Evolutionary conservation across 352 stramenopile species (phyloP).

Genomic region (Pythium aquatile): DNA sequence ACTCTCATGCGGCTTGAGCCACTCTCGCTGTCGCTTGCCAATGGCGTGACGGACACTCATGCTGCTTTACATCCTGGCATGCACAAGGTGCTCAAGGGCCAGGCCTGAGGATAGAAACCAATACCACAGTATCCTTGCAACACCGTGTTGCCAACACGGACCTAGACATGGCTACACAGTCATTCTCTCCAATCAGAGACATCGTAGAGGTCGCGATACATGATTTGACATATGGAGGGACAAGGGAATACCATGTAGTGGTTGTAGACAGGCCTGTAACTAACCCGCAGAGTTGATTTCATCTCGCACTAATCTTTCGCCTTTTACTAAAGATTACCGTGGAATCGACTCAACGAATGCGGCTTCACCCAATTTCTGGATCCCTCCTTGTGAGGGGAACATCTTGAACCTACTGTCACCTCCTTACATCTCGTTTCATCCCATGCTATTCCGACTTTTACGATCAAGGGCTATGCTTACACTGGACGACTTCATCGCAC

Average conservation of each 20-base stretch:
- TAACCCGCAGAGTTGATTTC: conserved; percentile 40
- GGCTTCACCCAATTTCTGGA: conserved; percentile 80
- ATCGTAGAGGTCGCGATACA: not conserved
- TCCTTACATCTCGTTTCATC: too few species aligned
- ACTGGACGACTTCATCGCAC: too few species aligned
- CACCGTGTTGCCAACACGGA: not conserved
- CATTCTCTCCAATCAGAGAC: not conserved
- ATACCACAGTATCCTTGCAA: too few species aligned
- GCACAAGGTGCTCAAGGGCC: not conserved
- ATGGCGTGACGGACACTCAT: conserved; percentile 8
- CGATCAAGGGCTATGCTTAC: not conserved
- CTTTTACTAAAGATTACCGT: conserved; percentile 95
- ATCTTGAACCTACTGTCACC: not conserved
- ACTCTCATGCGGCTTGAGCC: conserved; percentile 47
- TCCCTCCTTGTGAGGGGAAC: conserved; percentile 1
- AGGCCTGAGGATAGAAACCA: too few species aligned
- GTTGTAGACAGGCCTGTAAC: too few species aligned
- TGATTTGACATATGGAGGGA: not conserved
- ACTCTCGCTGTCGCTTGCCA: conserved; percentile 29
- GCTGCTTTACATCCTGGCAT: conserved; percentile 13
- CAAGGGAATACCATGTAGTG: not conserved
- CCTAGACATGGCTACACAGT: not conserved
- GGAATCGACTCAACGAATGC: conserved; percentile 75
- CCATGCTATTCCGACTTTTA: not conserved
- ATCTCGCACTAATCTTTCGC: conserved; percentile 84